These are phyloP conservation scores for Akebia trifoliata DNA, from an alignment of 164 flowering plant species.

Conservation along the genomic window DNA sequence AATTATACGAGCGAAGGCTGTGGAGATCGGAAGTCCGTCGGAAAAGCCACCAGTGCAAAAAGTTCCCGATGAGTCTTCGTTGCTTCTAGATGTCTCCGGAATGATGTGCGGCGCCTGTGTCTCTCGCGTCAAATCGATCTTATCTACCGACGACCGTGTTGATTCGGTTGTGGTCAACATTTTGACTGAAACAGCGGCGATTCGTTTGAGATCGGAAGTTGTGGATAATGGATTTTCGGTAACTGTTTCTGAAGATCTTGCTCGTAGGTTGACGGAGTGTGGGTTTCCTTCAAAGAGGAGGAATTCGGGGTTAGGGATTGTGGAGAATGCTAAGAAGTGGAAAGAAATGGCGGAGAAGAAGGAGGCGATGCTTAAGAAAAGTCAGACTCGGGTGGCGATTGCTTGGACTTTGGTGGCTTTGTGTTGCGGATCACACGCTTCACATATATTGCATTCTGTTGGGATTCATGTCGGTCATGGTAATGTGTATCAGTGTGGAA, in stretches of 20 bases:
- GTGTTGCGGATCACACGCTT: conserved; percentile 84
- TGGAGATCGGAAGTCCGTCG: conserved; percentile 19
- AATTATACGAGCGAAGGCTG: conserved; percentile 24
- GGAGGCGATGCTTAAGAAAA: conserved; percentile 53
- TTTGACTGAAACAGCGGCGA: conserved; percentile 85
- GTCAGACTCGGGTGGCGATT: conserved; percentile 61
- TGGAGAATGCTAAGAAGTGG: conserved; percentile 85
- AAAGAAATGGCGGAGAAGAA: conserved; percentile 75
- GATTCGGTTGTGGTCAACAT: conserved; percentile 82
- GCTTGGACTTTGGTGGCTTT: conserved; percentile 95
- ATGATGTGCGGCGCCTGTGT: conserved; percentile 99
- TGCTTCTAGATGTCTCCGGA: conserved; percentile 78
- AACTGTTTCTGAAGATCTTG: conserved; percentile 51
- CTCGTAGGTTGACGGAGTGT: conserved; percentile 61
- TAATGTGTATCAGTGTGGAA: no score
- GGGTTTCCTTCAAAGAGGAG: conserved; percentile 75
- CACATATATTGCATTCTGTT: conserved; percentile 78
- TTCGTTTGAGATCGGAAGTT: conserved; percentile 41
- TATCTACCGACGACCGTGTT: conserved; percentile 71
- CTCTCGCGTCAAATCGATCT: conserved; percentile 70
- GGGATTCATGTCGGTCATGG: conserved; percentile 89
- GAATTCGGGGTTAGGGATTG: conserved; percentile 55
- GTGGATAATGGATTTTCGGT: conserved; percentile 16
- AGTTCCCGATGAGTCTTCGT: conserved; percentile 23
- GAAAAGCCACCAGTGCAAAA: conserved; percentile 4